phyloP scores from a whole-genome alignment of 2,329 filamentous ascomycete species.

The Fusarium tjaetaba region DNA sequence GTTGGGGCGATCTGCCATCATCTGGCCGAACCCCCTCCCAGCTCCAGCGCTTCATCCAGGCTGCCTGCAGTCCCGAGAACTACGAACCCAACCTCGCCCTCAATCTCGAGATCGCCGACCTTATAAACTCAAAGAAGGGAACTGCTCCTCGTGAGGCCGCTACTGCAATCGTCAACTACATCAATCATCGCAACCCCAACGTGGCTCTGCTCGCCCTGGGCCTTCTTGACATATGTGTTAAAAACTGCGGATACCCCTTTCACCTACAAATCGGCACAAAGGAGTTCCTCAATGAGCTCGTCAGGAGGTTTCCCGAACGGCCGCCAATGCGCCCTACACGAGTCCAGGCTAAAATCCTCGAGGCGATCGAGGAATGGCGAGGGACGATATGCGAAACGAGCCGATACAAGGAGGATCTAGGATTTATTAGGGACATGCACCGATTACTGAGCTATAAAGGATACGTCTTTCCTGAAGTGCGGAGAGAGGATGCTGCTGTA shows the following conservation, averaged over 20 bases:
- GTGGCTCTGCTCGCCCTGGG: conserved; percentile 89
- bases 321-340: conserved; percentile 86
- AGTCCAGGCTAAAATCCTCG: conserved; percentile 91
- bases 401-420: conserved; percentile 95
- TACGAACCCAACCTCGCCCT: conserved; percentile 97
- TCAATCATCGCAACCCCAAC: conserved; percentile 98
- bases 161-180: conserved; percentile 88
- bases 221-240: conserved; percentile 98
- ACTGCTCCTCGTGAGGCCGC: conserved; percentile 94
- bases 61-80: conserved; percentile 96
- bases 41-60: conserved; percentile 94
- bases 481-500: conserved; percentile 93
- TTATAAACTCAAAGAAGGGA: conserved; percentile 98
- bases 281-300: conserved; percentile 98
- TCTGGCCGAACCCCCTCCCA: conserved; percentile 79
- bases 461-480: conserved; percentile 92
- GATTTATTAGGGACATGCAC: conserved; percentile 98
- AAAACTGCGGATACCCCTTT: conserved; percentile 99
- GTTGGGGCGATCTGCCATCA: conserved; percentile 80
- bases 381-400: conserved; percentile 98
- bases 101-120: conserved; percentile 94
- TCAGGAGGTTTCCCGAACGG: conserved; percentile 92
- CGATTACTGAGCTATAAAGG: conserved; percentile 95
- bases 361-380: conserved; percentile 98
- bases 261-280: conserved; percentile 99